A percentile compares a stretch with the other conserved stretches of the same genome.
Evolutionary conservation across 2,329 filamentous ascomycete species (phyloP).

Genomic region (Sarocladium brachiariae): DNA sequence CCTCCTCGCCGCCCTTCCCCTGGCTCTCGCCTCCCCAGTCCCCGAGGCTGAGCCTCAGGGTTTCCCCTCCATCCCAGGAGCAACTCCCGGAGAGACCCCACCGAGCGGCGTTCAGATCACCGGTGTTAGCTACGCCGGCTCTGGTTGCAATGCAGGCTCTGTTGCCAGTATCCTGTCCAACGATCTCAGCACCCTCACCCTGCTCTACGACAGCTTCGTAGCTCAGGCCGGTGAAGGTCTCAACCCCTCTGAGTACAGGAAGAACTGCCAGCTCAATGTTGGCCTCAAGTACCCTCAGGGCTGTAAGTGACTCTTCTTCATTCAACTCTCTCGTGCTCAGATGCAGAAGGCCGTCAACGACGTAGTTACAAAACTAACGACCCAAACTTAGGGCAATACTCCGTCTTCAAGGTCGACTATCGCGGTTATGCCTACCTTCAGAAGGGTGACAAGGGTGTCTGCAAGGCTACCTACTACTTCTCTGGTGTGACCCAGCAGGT

Average conservation of each 20-base stretch:
- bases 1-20: constrained; percentile 7
- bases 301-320: background rate
- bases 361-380: background rate
- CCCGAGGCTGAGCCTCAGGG: constrained; percentile 2
- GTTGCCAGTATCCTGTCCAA: constrained; percentile 1
- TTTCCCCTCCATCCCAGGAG: background rate
- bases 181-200: constrained; percentile 3
- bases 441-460: constrained; percentile 6
- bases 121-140: constrained; percentile 7
- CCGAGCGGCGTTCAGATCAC: constrained; percentile 4
- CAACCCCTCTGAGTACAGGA: background rate
- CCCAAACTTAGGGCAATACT: constrained; percentile 4
- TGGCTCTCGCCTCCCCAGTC: constrained; percentile 3
- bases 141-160: constrained; percentile 8
- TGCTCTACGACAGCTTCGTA: constrained; percentile 9
- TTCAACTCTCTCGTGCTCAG: too few species aligned
- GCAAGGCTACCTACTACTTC: constrained; percentile 10
- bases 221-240: constrained; percentile 6
- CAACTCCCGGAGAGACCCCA: background rate
- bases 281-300: constrained; percentile 8
- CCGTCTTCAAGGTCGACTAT: constrained; percentile 9
- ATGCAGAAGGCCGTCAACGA: too few species aligned
- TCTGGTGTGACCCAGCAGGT: constrained; percentile 6
- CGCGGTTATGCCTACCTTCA: constrained; percentile 9
- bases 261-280: constrained; percentile 10